Evolutionary conservation across 2,329 filamentous ascomycete species (phyloP).

Genomic region (Albifimbria verrucaria): DNA sequence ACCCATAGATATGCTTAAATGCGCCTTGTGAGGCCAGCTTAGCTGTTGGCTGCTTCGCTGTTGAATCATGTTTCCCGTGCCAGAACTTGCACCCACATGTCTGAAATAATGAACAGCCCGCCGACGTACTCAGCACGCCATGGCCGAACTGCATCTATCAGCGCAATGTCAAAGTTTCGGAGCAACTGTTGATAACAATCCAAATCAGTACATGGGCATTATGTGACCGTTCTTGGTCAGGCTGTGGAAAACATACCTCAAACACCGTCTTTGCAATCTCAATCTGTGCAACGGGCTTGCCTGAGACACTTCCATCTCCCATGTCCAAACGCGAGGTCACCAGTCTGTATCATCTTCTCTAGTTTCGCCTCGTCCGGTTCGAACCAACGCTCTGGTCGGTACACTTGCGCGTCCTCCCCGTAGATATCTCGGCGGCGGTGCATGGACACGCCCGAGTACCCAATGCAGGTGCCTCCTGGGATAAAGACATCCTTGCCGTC

Average conservation of each 20-base stretch:
- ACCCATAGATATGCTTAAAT: too few species aligned
- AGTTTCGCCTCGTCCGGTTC: slow-evolving; percentile 25
- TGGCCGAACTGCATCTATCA: slow-evolving; percentile 19
- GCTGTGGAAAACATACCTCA: slow-evolving; percentile 29
- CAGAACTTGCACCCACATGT: slow-evolving; percentile 30
- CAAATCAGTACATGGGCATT: too few species aligned
- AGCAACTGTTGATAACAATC: slow-evolving; percentile 23
- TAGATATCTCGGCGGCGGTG: slow-evolving; percentile 27
- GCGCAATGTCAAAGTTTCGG: slow-evolving; percentile 24
- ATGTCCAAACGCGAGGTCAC: slow-evolving; percentile 34
- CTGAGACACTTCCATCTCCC: slow-evolving; percentile 36
- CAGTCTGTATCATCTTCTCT: slow-evolving; percentile 26
- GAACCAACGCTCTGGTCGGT: slow-evolving; percentile 35
- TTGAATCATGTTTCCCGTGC: slow-evolving; percentile 9
- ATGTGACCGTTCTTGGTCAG: too few species aligned
- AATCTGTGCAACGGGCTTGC: slow-evolving; percentile 32
- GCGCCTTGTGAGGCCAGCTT: too few species aligned
- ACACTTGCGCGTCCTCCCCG: slow-evolving; percentile 29
- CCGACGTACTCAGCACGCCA: slow-evolving; percentile 22
- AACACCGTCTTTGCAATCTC: slow-evolving; percentile 35
- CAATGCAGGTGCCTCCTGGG: slow-evolving; percentile 26
- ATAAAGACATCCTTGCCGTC: slow-evolving; percentile 35
- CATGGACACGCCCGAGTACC: slow-evolving; percentile 26
- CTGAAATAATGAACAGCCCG: slow-evolving; percentile 25
- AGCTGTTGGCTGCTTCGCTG: too few species aligned